These are phyloP conservation scores for Anethum foeniculum DNA, from an alignment of 140 eudicot genomes.

Conservation along the genomic window DNA sequence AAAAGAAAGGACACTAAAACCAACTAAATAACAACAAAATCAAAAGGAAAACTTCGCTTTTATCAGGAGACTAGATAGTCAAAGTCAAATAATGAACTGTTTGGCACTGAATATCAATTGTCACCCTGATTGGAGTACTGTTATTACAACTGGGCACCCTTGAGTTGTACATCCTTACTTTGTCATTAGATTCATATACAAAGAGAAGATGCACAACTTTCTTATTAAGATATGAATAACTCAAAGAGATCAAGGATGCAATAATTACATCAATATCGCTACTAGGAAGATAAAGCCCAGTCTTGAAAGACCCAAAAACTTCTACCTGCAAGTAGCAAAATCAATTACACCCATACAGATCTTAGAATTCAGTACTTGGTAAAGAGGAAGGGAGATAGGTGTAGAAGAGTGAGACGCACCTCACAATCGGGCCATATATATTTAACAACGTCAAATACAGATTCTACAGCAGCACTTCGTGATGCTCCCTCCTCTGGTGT, in stretches of 20 bases:
- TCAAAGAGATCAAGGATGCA: neutral
- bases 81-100: neutral
- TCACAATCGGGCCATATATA: slow-evolving; percentile 81
- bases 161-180: no score
- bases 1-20: neutral
- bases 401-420: slow-evolving; percentile 23
- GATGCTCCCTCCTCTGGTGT: slow-evolving; percentile 71
- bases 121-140: neutral
- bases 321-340: slow-evolving; percentile 49
- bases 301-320: slow-evolving; percentile 87
- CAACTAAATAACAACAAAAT: no score
- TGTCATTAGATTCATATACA: neutral
- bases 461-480: slow-evolving; percentile 64
- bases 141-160: neutral
- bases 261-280: slow-evolving; percentile 86
- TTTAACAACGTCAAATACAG: slow-evolving; percentile 65
- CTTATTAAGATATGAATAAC: neutral
- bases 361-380: neutral
- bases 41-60: neutral
- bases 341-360: neutral
- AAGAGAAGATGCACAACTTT: neutral
- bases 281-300: slow-evolving; percentile 83
- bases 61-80: neutral
- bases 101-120: neutral
- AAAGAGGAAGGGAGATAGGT: neutral